Evolutionary conservation across 148 eudicot genomes (phyloP).

Genomic region (Beta vulgaris): DNA sequence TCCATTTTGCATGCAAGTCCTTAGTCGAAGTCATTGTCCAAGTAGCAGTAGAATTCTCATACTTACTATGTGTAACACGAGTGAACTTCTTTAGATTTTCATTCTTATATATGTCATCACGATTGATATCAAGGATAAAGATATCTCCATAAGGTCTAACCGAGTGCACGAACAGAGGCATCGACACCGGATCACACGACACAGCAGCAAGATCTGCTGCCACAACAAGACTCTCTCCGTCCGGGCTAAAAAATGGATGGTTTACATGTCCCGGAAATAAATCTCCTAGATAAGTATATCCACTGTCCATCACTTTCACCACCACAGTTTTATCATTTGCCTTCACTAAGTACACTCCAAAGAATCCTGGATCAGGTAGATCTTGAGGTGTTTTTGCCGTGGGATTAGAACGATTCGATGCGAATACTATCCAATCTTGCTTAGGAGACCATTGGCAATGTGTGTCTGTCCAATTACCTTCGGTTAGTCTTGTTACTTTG

Average conservation of each 20-base stretch:
- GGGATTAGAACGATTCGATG: conserved; percentile 22
- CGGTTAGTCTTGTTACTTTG: conserved; percentile 9
- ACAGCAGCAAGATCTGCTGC: conserved; percentile 23
- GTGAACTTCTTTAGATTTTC: conserved; percentile 2
- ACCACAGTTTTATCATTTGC: neutral
- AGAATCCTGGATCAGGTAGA: conserved; percentile 24
- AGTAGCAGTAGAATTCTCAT: conserved; percentile 12
- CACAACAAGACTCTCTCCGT: conserved; percentile 18
- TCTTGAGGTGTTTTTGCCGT: neutral
- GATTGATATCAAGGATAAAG: conserved; percentile 15
- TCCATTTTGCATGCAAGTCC: conserved; percentile 14
- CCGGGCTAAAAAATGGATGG: conserved; percentile 24
- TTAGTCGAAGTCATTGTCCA: conserved; percentile 13
- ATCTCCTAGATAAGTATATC: neutral
- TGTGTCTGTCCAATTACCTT: conserved; percentile 20
- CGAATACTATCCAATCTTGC: conserved; percentile 23
- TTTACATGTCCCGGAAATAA: conserved; percentile 11
- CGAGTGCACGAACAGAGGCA: conserved; percentile 23
- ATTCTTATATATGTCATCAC: conserved; percentile 17
- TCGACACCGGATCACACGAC: conserved; percentile 25
- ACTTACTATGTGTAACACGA: conserved; percentile 22
- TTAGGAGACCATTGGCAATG: conserved; percentile 27
- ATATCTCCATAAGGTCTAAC: conserved; percentile 29
- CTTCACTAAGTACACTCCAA: conserved; percentile 11
- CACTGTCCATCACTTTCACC: conserved; percentile 18